Evolutionary conservation across 257 asterid genomes (phyloP).

Genomic region (Sherardia arvensis): DNA sequence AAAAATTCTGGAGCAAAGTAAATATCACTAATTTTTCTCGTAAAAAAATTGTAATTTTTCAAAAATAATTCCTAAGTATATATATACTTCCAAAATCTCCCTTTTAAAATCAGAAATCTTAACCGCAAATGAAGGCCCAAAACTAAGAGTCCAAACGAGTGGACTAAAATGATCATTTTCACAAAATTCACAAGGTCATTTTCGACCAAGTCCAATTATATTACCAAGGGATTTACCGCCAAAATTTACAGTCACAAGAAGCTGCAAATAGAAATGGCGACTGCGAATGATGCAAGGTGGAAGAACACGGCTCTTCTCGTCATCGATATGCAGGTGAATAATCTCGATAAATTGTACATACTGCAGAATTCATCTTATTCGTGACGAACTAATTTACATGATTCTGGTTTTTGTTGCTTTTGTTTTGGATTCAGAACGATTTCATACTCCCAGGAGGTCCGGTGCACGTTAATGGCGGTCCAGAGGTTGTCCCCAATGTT

Average conservation of each 20-base stretch:
- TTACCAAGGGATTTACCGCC: constrained; percentile 5
- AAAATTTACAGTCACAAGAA: no score
- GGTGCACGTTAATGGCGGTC: constrained; percentile 51
- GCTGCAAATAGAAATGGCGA: constrained; percentile 34
- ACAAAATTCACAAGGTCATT: no score
- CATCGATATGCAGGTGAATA: constrained; percentile 76
- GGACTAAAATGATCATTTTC: no score
- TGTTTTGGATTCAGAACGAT: constrained; percentile 50
- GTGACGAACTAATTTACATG: background rate
- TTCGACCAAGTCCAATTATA: no score
- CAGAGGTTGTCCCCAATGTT: constrained; percentile 60
- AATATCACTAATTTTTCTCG: no score
- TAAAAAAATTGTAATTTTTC: no score
- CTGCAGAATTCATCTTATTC: background rate
- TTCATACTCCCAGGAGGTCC: constrained; percentile 61
- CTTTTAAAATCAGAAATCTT: no score
- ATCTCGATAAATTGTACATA: background rate
- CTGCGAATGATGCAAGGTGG: constrained; percentile 39
- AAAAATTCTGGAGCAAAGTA: no score
- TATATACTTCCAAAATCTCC: no score
- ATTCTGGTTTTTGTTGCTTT: background rate
- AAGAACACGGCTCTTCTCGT: constrained; percentile 69
- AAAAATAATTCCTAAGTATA: no score
- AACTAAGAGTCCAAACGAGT: no score
- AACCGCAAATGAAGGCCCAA: no score